Evolutionary conservation across 768 basidiomycete species (phyloP).

Genomic region (Russula emetica): DNA sequence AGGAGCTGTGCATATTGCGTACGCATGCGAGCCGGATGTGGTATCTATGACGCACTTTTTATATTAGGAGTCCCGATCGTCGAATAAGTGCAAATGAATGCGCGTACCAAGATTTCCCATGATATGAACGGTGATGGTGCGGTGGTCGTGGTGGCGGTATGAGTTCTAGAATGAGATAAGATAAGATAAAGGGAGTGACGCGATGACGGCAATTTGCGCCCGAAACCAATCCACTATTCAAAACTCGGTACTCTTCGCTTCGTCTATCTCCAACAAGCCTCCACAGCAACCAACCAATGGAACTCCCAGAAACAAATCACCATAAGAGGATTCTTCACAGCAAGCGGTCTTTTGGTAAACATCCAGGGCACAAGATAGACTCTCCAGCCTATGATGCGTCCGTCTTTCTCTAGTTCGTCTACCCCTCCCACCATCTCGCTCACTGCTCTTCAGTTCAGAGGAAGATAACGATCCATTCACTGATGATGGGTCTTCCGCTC

Average conservation of each 20-base stretch:
- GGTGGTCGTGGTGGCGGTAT: not conserved
- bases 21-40: conserved; percentile 35
- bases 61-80: not conserved
- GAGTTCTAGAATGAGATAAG: conserved; percentile 2
- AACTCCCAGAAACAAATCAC: conserved; percentile 20
- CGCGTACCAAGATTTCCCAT: conserved; percentile 2
- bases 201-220: conserved; percentile 20
- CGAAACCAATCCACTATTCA: not conserved
- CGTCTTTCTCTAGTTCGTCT: conserved; percentile 12
- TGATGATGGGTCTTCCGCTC: conserved; percentile 59
- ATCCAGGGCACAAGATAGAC: conserved; percentile 51
- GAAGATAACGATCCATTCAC: conserved; percentile 87
- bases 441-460: conserved; percentile 54
- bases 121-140: not conserved
- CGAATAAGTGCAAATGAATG: not conserved
- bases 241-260: not conserved
- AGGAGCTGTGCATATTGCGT: conserved; percentile 54
- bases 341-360: conserved; percentile 70
- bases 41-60: not conserved
- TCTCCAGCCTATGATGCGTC: conserved; percentile 77
- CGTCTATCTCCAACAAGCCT: not conserved
- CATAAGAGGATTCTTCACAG: conserved; percentile 33
- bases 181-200: conserved; percentile 15
- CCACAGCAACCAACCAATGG: conserved; percentile 12
- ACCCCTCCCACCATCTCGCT: conserved; percentile 29